phyloP scores from a whole-genome alignment of 352 stramenopile genomes.

The Pythium phragmiticola region DNA sequence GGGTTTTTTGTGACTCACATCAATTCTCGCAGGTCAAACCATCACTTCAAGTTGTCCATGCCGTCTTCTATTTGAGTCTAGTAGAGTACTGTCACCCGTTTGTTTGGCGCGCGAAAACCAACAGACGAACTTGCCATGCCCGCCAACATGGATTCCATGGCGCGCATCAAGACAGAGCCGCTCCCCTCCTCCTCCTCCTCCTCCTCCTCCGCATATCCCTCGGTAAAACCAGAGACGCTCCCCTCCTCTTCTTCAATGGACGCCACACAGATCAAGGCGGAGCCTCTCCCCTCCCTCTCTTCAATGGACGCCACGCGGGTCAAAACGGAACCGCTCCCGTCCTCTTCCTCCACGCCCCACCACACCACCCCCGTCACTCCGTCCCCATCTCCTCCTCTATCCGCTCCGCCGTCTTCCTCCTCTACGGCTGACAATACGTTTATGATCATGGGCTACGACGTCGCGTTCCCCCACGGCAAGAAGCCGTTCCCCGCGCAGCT shows the following conservation, averaged over 20 bases:
- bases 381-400: constrained; percentile 3
- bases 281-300: background rate
- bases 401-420: background rate
- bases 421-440: constrained; percentile 18
- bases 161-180: background rate
- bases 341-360: background rate
- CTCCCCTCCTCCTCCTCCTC: background rate
- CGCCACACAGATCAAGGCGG: background rate
- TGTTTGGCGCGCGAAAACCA: constrained; percentile 12
- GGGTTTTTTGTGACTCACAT: background rate
- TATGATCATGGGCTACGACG: constrained; percentile 86
- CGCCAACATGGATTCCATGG: no score
- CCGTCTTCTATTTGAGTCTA: background rate
- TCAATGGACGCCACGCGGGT: background rate
- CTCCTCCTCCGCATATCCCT: background rate
- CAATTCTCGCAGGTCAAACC: background rate
- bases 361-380: background rate
- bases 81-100: background rate
- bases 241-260: background rate
- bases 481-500: constrained; percentile 82
- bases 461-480: constrained; percentile 79
- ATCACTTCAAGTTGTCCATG: background rate
- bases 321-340: background rate
- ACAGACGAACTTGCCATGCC: background rate
- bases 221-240: no score